Conservation (phyloP, 2,329 filamentous ascomycete species). For the Phoma sp. region DNA sequence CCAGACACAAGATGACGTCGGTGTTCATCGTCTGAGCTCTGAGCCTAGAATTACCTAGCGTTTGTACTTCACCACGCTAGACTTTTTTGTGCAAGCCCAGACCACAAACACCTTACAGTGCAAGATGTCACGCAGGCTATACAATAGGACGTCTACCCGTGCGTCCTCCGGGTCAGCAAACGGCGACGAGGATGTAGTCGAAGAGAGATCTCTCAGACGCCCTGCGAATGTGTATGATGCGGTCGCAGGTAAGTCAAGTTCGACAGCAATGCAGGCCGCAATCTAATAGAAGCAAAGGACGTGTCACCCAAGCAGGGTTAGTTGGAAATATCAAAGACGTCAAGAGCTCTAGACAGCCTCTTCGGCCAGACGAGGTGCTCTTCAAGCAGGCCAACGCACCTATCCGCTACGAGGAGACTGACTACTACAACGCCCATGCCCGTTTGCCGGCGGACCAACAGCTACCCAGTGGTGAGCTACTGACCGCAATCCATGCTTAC, state of each 20-base stretch:
- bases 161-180: slow-evolving; percentile 19
- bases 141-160: slow-evolving; percentile 9
- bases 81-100: slow-evolving; percentile 10
- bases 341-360: slow-evolving; percentile 43
- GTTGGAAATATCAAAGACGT: slow-evolving; percentile 54
- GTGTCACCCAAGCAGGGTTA: slow-evolving; percentile 31
- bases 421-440: slow-evolving; percentile 72
- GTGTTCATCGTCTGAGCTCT: not conserved
- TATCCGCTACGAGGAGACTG: slow-evolving; percentile 70
- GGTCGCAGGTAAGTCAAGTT: slow-evolving; percentile 63
- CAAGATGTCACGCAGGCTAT: slow-evolving; percentile 17
- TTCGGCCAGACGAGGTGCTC: slow-evolving; percentile 73
- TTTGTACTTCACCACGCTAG: slow-evolving; percentile 13
- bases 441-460: slow-evolving; percentile 57
- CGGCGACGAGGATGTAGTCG: slow-evolving; percentile 14
- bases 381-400: slow-evolving; percentile 71
- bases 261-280: not conserved
- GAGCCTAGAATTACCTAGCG: not conserved
- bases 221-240: slow-evolving; percentile 72
- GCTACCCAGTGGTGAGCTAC: slow-evolving; percentile 71
- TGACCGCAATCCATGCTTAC: slow-evolving; percentile 73
- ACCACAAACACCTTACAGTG: not conserved
- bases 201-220: slow-evolving; percentile 35
- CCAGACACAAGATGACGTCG: slow-evolving; percentile 22
- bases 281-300: slow-evolving; percentile 17